Base-by-base conservation (phyloP, 163 green algal genomes). In the Trebouxiophyceae sp. region DNA sequence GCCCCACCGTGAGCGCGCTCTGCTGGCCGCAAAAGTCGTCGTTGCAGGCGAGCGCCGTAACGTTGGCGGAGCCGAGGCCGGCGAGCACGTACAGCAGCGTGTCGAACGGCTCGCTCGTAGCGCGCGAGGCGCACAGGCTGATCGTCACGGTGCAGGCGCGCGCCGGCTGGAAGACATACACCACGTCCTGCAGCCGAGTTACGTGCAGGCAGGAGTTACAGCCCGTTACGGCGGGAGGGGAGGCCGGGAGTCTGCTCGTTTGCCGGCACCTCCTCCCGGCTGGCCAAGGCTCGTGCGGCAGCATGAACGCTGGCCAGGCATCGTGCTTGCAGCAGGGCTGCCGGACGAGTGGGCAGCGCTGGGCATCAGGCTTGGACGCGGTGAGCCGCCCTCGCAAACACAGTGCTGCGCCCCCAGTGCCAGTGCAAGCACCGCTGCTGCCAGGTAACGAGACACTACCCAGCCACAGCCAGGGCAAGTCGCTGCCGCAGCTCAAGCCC, bases 121-220 rank as follows among this genome's bases (percentile, higher is more conserved):
- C 28, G 23, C 27, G 23, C 45, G 45, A 66, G 50, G 60, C 67
- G 65, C 75, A 81, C 3, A 77, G 72, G 1, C 70, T 73, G 19
- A 70, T 61, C 7, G 63, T 78, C 54, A 78, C 61, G 2, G 45
- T 62, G 28, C 33, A 56, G 34, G 68, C 46, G 0, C 60, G 22
- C 3, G 31, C 1, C 4, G 75, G 75, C 56, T 63, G 45, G 45
- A 76, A 76, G 60, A 73, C 76, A 57, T 81, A 81, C 8, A 70
- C 70, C 30, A 76, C 67, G 50, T 81, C 75, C 70, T 81, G 63
- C 45, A 70, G 30, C 7, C 61, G 59, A 6, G 24, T 22, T 19
- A 33, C 3, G 22, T 5, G 27, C 6, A 33, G 7, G 33, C 12
- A 20, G n/a, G 3, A n/a, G n/a, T n/a, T n/a, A 57, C 47, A 57